Evolutionary conservation across 139 green algal genomes (phyloP).

Genomic region (Auxenochlorella pyrenoidosa): DNA sequence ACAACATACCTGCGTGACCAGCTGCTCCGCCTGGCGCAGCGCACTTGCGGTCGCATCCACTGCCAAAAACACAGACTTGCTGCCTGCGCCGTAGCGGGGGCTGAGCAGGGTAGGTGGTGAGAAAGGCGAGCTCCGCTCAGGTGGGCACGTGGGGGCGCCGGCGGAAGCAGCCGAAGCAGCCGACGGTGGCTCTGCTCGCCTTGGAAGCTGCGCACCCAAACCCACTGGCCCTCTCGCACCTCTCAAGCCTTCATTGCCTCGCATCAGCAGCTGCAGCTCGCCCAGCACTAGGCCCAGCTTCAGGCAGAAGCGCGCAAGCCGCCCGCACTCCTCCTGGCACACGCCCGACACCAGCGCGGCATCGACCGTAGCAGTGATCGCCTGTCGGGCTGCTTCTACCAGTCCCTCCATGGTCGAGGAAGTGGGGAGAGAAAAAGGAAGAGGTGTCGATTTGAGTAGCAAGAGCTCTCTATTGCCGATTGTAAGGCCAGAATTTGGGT

Average conservation of each 20-base stretch:
- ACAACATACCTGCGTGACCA: constrained; percentile 3
- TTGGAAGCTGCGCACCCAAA: background rate
- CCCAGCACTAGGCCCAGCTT: constrained; percentile 1
- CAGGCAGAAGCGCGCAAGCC: background rate
- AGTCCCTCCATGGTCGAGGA: background rate
- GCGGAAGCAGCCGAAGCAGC: background rate
- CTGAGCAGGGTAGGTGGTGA: background rate
- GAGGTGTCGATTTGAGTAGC: background rate
- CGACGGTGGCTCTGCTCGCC: background rate
- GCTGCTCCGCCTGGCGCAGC: constrained; percentile 32
- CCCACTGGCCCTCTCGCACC: background rate
- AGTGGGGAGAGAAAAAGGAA: no score
- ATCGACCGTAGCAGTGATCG: background rate
- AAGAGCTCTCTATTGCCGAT: no score
- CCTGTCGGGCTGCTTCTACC: background rate
- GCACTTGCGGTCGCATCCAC: constrained; percentile 14
- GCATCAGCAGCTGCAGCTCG: background rate
- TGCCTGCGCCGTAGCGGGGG: constrained; percentile 6
- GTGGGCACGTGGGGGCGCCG: background rate
- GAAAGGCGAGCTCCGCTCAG: background rate
- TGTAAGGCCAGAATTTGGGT: no score
- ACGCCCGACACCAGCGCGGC: background rate
- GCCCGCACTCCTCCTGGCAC: background rate
- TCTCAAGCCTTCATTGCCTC: constrained; percentile 5
- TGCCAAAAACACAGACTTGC: constrained; percentile 29